phyloP scores from a whole-genome alignment of 306 rosid genomes.

The Ochetophila trinervis region DNA sequence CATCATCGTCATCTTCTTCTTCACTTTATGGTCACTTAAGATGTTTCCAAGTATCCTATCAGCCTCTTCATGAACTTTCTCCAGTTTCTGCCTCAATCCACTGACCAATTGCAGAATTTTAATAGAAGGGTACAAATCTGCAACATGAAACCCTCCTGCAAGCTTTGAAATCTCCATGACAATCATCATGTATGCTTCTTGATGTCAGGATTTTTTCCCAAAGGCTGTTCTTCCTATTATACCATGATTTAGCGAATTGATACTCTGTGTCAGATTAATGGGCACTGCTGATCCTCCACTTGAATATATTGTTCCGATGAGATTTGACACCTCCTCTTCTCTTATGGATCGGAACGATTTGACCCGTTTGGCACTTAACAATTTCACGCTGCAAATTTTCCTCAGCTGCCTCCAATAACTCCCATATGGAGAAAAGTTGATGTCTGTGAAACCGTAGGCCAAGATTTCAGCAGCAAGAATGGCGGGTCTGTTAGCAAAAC shows the following conservation, averaged over 20 bases:
- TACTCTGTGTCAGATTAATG: slow-evolving; percentile 11
- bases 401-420: slow-evolving; percentile 34
- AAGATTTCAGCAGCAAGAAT: slow-evolving; percentile 9
- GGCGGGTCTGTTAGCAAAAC: slow-evolving; percentile 3
- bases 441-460: slow-evolving; percentile 20
- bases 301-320: not conserved
- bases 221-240: slow-evolving; percentile 21
- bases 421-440: slow-evolving; percentile 24
- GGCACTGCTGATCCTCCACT: not conserved
- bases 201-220: slow-evolving; percentile 23
- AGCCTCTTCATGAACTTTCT: slow-evolving; percentile 4
- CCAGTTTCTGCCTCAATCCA: slow-evolving; percentile 23
- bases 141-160: slow-evolving; percentile 19
- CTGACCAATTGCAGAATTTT: slow-evolving; percentile 20
- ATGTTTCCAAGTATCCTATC: slow-evolving; percentile 24
- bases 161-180: slow-evolving; percentile 1
- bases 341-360: not conserved
- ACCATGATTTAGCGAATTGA: not conserved
- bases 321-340: slow-evolving; percentile 23
- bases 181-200: slow-evolving; percentile 7
- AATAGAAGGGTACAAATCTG: slow-evolving; percentile 25
- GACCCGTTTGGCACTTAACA: slow-evolving; percentile 13
- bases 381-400: slow-evolving; percentile 25
- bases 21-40: slow-evolving; percentile 17
- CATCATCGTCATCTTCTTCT: not conserved